Conservation (phyloP, 1,284 basidiomycete genomes). For the Trametes pubescens region DNA sequence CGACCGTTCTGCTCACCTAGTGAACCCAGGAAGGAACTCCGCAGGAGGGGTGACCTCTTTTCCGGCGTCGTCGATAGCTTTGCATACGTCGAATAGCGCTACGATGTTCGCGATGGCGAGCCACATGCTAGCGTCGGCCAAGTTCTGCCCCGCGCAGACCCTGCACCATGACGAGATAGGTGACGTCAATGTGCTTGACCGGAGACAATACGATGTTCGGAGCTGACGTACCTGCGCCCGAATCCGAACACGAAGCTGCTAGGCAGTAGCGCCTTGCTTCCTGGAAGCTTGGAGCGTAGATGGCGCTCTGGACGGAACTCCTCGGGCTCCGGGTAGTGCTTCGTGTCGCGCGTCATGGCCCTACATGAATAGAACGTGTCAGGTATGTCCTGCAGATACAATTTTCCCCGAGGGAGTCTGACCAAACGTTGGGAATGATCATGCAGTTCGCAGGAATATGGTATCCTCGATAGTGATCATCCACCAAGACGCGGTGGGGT, state of each 20-base stretch:
- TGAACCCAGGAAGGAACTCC: background rate
- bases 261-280: constrained; percentile 9
- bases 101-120: constrained; percentile 10
- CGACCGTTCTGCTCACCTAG: background rate
- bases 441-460: background rate
- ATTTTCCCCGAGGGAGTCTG: background rate
- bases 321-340: constrained; percentile 32
- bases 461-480: background rate
- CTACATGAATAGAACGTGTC: constrained; percentile 19
- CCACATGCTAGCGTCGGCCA: constrained; percentile 13
- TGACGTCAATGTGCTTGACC: background rate
- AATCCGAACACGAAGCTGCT: constrained; percentile 28
- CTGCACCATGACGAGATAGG: background rate
- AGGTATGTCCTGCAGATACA: background rate
- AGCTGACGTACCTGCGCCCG: constrained; percentile 42
- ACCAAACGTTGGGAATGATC: background rate
- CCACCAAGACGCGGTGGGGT: background rate
- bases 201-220: background rate
- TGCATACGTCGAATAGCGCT: constrained; percentile 7
- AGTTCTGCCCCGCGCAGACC: constrained; percentile 11
- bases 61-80: background rate
- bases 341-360: constrained; percentile 39
- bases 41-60: background rate
- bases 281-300: constrained; percentile 20
- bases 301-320: constrained; percentile 32